Evolutionary conservation across 441 rosid genomes (phyloP).

Genomic region (Erodium texanum): DNA sequence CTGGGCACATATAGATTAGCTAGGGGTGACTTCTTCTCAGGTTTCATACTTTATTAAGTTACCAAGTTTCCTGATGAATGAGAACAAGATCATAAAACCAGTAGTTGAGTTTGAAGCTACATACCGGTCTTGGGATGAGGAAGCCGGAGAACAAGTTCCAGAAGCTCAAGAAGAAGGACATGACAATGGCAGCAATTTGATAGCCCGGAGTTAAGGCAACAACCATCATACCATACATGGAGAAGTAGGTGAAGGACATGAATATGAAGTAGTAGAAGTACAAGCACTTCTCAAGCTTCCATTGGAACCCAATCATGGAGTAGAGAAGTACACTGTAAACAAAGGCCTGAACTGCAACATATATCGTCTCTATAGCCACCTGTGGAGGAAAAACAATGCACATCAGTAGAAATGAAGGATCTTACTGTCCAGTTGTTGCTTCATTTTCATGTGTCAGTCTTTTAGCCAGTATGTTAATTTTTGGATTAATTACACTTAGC

Average conservation of each 20-base stretch:
- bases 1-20: no score
- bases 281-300: neutral
- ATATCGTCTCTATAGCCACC: neutral
- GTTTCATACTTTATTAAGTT: no score
- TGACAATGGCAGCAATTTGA: conserved; percentile 1
- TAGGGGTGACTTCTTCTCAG: no score
- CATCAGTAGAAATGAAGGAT: neutral
- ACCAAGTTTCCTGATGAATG: no score
- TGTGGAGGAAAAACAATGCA: neutral
- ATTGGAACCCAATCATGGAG: conserved; percentile 3
- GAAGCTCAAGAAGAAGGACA: conserved; percentile 8
- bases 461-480: no score
- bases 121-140: neutral
- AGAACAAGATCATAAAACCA: no score
- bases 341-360: conserved; percentile 1
- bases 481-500: no score
- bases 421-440: no score
- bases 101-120: neutral
- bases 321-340: neutral
- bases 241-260: conserved; percentile 9
- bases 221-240: conserved; percentile 12
- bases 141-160: conserved; percentile 8
- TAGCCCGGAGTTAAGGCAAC: conserved; percentile 1
- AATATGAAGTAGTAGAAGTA: conserved; percentile 2
- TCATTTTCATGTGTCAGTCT: no score